Base-by-base conservation (phyloP, 2,329 filamentous ascomycete species). In the Penicillium sumatraense region DNA sequence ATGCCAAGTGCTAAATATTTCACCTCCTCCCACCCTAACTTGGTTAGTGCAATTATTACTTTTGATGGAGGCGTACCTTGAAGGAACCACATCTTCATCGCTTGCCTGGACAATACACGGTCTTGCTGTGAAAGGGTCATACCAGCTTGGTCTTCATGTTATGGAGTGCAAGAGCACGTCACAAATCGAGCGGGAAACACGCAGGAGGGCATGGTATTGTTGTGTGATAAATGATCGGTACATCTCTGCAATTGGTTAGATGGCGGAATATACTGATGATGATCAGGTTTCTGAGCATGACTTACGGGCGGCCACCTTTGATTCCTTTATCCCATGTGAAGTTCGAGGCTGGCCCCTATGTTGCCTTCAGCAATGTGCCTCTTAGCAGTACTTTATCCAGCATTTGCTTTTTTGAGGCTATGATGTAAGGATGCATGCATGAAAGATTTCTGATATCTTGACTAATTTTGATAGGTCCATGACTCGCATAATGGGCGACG, bases 81-180 rank as follows among this genome's bases (percentile, higher is more conserved):
- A 48, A 18, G 45, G 45, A 26, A 48, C 45, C 10, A 26, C 27
- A 29, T 31, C 27, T 31, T 48, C 45, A 20, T 26, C 31, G 10
- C 45, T 31, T 16, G 45, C 45, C 11, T 48, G 45, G 45, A 48
- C 45, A 29, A 18, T 48, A 31, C 45, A 48, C 33, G 45, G 45
- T 9, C 21, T 48, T 26, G 45, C 45, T 23, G 45, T 48, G 21
- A 48, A 48, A 48, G 45, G 24, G n/a, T 23, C 45, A 16, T 29
- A 31, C 21, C 45, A 48, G 18, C 45, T 48, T 21, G 45, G 45
- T 1, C 45, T 48, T 35, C 45, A 48, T 48, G 27, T 29, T 20
- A 48, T 31, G 31, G 27, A 48, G 18, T 33, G 18, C 14, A 35
- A 20, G 13, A 18, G 27, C 24, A 31, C 33, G 9, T 35, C 45